A percentile compares a stretch with the other conserved stretches of the same genome.
These are phyloP conservation scores for Cryptomeria japonica DNA, from an alignment of 75 land plant species.

Conservation along the genomic window DNA sequence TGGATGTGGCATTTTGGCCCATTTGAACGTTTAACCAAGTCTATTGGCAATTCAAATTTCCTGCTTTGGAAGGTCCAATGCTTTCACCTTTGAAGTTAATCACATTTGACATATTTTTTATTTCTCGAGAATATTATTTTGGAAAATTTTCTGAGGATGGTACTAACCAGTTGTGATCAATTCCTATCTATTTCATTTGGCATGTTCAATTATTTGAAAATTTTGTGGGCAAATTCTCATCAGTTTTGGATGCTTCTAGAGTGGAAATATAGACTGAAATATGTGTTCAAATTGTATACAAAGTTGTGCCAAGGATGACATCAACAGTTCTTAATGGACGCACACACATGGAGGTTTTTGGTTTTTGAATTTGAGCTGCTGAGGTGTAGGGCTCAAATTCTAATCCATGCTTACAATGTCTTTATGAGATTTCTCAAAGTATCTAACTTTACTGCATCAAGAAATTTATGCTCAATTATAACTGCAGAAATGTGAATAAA, in stretches of 20 bases:
- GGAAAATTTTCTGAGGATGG: not conserved
- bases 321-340: not conserved
- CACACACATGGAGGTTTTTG: not conserved
- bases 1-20: not conserved
- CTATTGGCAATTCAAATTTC: not conserved
- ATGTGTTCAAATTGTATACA: not conserved
- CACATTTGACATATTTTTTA: not conserved
- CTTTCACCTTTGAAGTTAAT: not conserved
- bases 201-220: not conserved
- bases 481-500: no score
- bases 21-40: not conserved
- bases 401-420: no score
- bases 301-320: not conserved
- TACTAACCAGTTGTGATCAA: not conserved
- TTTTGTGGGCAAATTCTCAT: constrained; percentile 2
- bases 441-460: no score
- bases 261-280: not conserved
- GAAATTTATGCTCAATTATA: no score
- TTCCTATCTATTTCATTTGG: not conserved
- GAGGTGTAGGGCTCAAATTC: no score
- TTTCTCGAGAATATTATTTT: not conserved
- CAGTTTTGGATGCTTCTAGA: not conserved
- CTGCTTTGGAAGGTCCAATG: not conserved
- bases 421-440: no score
- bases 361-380: no score